Conservation (phyloP, 805 yeast genomes). For the Lipomyces mesembrius region DNA sequence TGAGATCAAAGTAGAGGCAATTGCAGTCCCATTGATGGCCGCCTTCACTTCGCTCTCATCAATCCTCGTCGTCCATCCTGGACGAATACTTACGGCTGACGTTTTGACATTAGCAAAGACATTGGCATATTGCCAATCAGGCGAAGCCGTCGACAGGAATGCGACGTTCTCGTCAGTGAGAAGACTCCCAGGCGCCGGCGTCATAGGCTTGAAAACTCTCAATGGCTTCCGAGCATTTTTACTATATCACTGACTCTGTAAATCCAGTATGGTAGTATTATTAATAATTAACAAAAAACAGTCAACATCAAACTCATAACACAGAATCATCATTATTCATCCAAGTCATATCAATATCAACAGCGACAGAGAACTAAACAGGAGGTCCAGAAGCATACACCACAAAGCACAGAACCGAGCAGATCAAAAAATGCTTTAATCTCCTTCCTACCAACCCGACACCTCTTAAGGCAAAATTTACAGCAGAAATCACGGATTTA, state of each 20-base stretch:
- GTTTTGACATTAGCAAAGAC: too few relatives aligned
- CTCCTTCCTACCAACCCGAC: background rate
- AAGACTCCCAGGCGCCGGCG: too few relatives aligned
- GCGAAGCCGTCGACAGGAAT: too few relatives aligned
- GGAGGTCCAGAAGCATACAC: slow-evolving; percentile 12
- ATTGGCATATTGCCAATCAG: too few relatives aligned
- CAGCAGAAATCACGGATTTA: background rate
- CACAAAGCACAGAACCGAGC: slow-evolving; percentile 17
- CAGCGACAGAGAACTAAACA: background rate
- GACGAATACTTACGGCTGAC: too few relatives aligned
- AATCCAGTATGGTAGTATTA: background rate
- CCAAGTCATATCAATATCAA: background rate
- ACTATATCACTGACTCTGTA: background rate
- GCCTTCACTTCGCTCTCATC: too few relatives aligned
- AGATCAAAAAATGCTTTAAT: slow-evolving; percentile 8
- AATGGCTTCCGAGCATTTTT: too few relatives aligned
- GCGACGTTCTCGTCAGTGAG: too few relatives aligned
- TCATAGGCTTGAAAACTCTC: too few relatives aligned
- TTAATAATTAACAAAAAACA: background rate
- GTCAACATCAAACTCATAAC: background rate
- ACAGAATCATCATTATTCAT: background rate
- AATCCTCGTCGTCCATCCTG: too few relatives aligned
- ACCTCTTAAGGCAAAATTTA: background rate
- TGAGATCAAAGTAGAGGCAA: too few relatives aligned
- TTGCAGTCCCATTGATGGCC: too few relatives aligned